Evolutionary conservation across 2,329 filamentous ascomycete genomes (phyloP).

Genomic region (Fusarium concolor): DNA sequence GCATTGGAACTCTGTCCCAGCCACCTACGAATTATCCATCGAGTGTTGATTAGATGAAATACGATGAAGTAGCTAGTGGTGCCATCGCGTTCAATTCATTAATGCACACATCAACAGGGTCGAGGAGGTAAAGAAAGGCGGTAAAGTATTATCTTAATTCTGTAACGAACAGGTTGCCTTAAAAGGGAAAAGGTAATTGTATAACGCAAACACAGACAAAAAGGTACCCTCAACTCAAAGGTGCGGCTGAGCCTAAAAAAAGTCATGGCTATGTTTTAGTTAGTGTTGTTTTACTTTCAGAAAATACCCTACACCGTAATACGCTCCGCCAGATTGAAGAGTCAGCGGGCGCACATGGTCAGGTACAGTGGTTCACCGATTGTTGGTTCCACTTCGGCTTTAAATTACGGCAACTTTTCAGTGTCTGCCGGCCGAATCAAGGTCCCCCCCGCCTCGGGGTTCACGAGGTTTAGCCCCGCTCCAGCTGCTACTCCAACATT

Average conservation of each 20-base stretch:
- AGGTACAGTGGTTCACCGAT: neutral
- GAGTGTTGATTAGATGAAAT: too few relatives aligned
- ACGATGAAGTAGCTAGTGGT: too few relatives aligned
- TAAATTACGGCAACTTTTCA: neutral
- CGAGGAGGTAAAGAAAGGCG: neutral
- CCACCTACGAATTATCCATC: too few relatives aligned
- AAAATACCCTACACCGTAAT: neutral
- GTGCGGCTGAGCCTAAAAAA: neutral
- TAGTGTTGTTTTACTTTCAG: neutral
- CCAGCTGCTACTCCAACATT: neutral
- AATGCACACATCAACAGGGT: neutral
- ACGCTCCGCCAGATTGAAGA: neutral
- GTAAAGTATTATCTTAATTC: neutral
- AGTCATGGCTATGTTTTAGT: neutral
- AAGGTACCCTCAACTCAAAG: neutral
- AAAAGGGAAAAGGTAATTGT: neutral
- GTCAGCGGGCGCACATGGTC: too few relatives aligned
- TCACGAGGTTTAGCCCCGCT: constrained; percentile 7
- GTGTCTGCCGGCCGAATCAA: neutral
- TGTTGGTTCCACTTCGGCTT: constrained; percentile 3
- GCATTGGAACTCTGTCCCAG: too few relatives aligned
- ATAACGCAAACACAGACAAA: neutral
- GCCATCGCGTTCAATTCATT: too few relatives aligned
- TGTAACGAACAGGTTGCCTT: neutral
- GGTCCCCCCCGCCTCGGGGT: constrained; percentile 6